Evolutionary conservation across 352 stramenopile genomes (phyloP).

Genomic region (Phytopythium oedochilum): DNA sequence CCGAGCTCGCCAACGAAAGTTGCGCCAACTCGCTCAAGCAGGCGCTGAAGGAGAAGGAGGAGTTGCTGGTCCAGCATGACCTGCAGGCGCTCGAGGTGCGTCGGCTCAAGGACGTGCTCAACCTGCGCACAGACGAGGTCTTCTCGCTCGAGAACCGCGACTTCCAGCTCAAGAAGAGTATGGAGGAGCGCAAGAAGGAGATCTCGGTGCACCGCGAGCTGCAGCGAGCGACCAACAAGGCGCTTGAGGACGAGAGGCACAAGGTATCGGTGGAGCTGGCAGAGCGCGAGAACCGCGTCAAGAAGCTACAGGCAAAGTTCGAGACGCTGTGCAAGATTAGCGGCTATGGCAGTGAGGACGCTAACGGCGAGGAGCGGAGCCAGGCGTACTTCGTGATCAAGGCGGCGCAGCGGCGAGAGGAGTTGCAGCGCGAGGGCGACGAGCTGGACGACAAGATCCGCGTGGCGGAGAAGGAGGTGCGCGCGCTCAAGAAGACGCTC

Average conservation of each 20-base stretch:
- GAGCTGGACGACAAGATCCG: slow-evolving; percentile 94
- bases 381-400: slow-evolving; percentile 96
- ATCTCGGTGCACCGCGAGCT: slow-evolving; percentile 88
- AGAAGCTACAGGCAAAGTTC: slow-evolving; percentile 93
- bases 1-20: slow-evolving; percentile 89
- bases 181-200: slow-evolving; percentile 92
- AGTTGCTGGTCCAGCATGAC: slow-evolving; percentile 92
- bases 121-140: slow-evolving; percentile 87
- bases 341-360: slow-evolving; percentile 58
- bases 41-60: slow-evolving; percentile 86
- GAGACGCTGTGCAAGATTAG: slow-evolving; percentile 86
- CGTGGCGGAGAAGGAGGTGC: slow-evolving; percentile 90
- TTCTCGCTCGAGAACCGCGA: slow-evolving; percentile 93
- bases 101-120: slow-evolving; percentile 87
- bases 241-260: slow-evolving; percentile 92
- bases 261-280: slow-evolving; percentile 90
- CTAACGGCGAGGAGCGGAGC: slow-evolving; percentile 75
- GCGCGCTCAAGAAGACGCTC: slow-evolving; percentile 91
- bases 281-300: slow-evolving; percentile 81
- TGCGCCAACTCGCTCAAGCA: slow-evolving; percentile 81
- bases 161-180: slow-evolving; percentile 92
- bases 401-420: slow-evolving; percentile 92
- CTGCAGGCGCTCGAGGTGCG: slow-evolving; percentile 93
- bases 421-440: slow-evolving; percentile 94
- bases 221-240: slow-evolving; percentile 84